A percentile compares a stretch with the other conserved stretches of the same genome.
Evolutionary conservation across 305 asterid genomes (phyloP).

Genomic region (Ilex paraguariensis): DNA sequence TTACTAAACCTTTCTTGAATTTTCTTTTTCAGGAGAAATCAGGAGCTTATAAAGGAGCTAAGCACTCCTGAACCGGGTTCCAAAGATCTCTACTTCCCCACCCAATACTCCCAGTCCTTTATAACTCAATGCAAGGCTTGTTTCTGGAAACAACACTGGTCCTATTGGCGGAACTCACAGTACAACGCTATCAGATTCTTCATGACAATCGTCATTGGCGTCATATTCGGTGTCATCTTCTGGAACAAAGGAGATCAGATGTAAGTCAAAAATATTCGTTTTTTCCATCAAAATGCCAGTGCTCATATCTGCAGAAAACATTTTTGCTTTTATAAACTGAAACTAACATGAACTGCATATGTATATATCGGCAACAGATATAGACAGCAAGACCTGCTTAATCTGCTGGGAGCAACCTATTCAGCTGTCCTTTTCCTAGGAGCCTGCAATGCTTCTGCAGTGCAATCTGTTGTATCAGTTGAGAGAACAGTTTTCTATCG

Average conservation of each 20-base stretch:
- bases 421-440: conserved; percentile 81
- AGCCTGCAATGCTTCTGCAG: conserved; percentile 64
- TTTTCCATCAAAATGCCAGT: background rate
- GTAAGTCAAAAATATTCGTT: conserved; percentile 31
- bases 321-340: no score
- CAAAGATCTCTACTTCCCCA: conserved; percentile 52
- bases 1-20: background rate
- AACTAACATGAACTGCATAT: background rate
- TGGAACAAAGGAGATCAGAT: conserved; percentile 63
- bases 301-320: no score
- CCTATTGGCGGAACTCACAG: conserved; percentile 88
- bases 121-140: conserved; percentile 73
- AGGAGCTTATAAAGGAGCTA: conserved; percentile 57
- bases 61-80: conserved; percentile 51
- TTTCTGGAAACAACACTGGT: conserved; percentile 80
- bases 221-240: conserved; percentile 66
- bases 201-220: conserved; percentile 50
- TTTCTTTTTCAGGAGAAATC: conserved; percentile 47
- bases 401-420: conserved; percentile 77
- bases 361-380: conserved; percentile 26
- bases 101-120: conserved; percentile 70
- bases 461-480: conserved; percentile 62
- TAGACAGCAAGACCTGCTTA: conserved; percentile 63
- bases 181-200: conserved; percentile 68
- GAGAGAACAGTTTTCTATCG: conserved; percentile 86